Evolutionary conservation across 1,284 basidiomycete genomes (phyloP).

Genomic region (Prillingera fragicola): DNA sequence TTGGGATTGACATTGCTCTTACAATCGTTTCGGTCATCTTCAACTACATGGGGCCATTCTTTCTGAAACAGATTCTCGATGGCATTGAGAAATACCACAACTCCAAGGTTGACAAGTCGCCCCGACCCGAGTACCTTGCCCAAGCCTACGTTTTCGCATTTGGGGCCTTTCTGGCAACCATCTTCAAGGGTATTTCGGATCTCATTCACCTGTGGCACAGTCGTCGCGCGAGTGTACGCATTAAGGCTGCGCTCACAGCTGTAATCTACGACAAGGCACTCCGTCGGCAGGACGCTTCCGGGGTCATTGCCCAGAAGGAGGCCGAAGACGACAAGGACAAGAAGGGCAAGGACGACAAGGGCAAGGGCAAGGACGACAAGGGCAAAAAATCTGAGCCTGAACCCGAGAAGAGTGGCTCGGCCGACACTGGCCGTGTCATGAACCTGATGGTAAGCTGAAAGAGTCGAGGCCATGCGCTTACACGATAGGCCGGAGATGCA

Average conservation of each 20-base stretch:
- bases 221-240: slow-evolving; percentile 63
- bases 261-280: slow-evolving; percentile 86
- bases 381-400: slow-evolving; percentile 16
- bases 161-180: slow-evolving; percentile 58
- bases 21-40: slow-evolving; percentile 62
- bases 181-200: slow-evolving; percentile 64
- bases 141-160: slow-evolving; percentile 65
- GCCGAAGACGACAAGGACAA: slow-evolving; percentile 38
- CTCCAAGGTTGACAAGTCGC: slow-evolving; percentile 1
- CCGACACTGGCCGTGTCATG: slow-evolving; percentile 51
- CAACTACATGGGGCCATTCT: slow-evolving; percentile 55
- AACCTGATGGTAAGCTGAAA: slow-evolving; percentile 49
- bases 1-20: slow-evolving; percentile 62
- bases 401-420: slow-evolving; percentile 22
- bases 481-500: no score
- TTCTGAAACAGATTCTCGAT: slow-evolving; percentile 49
- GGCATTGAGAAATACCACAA: neutral
- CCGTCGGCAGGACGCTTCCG: slow-evolving; percentile 75
- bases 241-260: slow-evolving; percentile 64
- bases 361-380: slow-evolving; percentile 41
- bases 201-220: slow-evolving; percentile 72
- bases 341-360: slow-evolving; percentile 23
- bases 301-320: slow-evolving; percentile 58
- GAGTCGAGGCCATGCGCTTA: no score
- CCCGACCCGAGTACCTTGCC: no score